These are phyloP conservation scores for Verticillium longisporum DNA, from an alignment of 2,329 filamentous ascomycete genomes.

Conservation along the genomic window DNA sequence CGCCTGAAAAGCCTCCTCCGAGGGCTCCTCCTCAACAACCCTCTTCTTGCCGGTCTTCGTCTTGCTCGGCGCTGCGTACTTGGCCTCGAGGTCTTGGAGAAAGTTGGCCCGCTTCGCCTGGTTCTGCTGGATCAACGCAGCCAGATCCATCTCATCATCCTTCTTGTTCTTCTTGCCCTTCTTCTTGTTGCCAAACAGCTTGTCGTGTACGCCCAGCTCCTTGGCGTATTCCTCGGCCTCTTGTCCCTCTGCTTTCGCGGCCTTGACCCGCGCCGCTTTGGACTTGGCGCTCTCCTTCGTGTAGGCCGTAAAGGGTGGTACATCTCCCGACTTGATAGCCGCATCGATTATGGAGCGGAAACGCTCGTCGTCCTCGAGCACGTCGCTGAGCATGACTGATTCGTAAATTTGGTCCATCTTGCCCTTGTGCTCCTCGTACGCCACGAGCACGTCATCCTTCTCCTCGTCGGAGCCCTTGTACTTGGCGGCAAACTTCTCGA, in stretches of 20 bases:
- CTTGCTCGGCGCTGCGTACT: conserved; percentile 52
- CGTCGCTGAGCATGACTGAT: conserved; percentile 78
- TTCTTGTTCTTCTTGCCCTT: conserved; percentile 23
- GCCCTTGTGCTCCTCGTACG: conserved; percentile 68
- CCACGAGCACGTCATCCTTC: conserved; percentile 65
- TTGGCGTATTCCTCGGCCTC: conserved; percentile 72
- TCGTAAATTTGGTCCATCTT: conserved; percentile 74
- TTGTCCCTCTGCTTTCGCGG: conserved; percentile 58
- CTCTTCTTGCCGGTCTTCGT: conserved; percentile 47
- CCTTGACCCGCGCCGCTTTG: conserved; percentile 50
- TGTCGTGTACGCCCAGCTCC: conserved; percentile 67
- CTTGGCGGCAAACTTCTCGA: conserved; percentile 65
- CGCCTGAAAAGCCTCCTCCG: conserved; percentile 54
- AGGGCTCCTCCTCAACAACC: conserved; percentile 50
- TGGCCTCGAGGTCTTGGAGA: conserved; percentile 68
- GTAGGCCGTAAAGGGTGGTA: conserved; percentile 62
- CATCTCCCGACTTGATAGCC: conserved; percentile 65
- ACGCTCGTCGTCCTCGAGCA: conserved; percentile 75
- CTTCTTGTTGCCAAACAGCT: conserved; percentile 52
- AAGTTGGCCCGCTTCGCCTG: conserved; percentile 62
- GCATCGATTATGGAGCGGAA: conserved; percentile 76
- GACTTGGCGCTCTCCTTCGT: conserved; percentile 64
- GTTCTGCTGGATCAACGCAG: conserved; percentile 67
- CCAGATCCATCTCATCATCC: conserved; percentile 48
- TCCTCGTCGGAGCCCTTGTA: conserved; percentile 90